Evolutionary conservation across 306 rosid species (phyloP).

Genomic region (cucumber (Cucumis sativus)): Cucumber_9930_V3 NC_026655.2:1087001-1087500

Average conservation of each 20-base stretch:
- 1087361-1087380: too few species aligned
- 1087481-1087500: too few species aligned
- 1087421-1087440: background rate
- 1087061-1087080: too few species aligned
- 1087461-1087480: background rate
- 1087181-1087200: too few species aligned
- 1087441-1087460: background rate
- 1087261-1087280: background rate
- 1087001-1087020: too few species aligned
- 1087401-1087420: background rate
- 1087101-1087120: background rate
- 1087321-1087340: background rate
- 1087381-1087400: background rate
- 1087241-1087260: background rate
- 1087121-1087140: background rate
- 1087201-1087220: conserved; percentile 1
- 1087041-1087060: too few species aligned
- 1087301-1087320: background rate
- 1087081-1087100: too few species aligned
- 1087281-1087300: background rate
- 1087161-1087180: too few species aligned
- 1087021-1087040: too few species aligned
- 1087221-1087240: background rate
- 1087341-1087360: too few species aligned
- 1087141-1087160: background rate